These are phyloP conservation scores for Penicillium samsonianum DNA, from an alignment of 495 filamentous ascomycete genomes.

Conservation along the genomic window DNA sequence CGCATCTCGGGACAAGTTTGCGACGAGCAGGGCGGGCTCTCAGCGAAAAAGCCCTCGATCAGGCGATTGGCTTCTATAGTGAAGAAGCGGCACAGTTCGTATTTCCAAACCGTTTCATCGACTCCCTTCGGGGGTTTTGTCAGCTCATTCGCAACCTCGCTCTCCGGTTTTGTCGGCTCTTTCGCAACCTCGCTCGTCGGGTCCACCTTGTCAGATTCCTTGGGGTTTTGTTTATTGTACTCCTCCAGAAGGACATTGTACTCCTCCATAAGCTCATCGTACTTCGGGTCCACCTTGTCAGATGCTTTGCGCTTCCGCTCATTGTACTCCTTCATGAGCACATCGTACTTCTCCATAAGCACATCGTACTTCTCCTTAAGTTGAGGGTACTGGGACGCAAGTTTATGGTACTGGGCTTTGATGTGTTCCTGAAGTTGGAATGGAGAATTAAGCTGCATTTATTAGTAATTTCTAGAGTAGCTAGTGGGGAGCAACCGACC, in stretches of 20 bases:
- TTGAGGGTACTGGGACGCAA: conserved; percentile 46
- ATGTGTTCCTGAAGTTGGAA: conserved; percentile 99
- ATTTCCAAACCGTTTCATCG: conserved; percentile 89
- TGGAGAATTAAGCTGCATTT: conserved; percentile 77
- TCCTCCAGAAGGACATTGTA: no score
- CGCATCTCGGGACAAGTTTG: conserved; percentile 96
- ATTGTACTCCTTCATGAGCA: neutral
- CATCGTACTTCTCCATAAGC: no score
- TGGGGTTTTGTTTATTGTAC: no score
- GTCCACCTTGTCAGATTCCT: neutral
- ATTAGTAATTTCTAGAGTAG: conserved; percentile 21
- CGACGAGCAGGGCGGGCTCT: conserved; percentile 81
- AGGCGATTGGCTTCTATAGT: conserved; percentile 90
- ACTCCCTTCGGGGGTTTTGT: conserved; percentile 76
- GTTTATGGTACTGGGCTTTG: conserved; percentile 81
- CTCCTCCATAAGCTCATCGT: no score
- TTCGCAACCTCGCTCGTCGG: neutral
- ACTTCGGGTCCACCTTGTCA: conserved; percentile 54
- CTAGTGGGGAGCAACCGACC: conserved; percentile 47
- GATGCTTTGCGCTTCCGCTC: conserved; percentile 53
- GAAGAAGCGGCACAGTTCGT: conserved; percentile 94
- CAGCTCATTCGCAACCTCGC: conserved; percentile 68
- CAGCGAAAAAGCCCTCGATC: conserved; percentile 88
- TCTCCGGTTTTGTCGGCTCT: no score
- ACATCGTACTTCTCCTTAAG: no score